Evolutionary conservation across 1,139 yeast species (phyloP), one percentile per base, ranked within the genome.

Genomic region (Saccharomyces pastorianus): DNA sequence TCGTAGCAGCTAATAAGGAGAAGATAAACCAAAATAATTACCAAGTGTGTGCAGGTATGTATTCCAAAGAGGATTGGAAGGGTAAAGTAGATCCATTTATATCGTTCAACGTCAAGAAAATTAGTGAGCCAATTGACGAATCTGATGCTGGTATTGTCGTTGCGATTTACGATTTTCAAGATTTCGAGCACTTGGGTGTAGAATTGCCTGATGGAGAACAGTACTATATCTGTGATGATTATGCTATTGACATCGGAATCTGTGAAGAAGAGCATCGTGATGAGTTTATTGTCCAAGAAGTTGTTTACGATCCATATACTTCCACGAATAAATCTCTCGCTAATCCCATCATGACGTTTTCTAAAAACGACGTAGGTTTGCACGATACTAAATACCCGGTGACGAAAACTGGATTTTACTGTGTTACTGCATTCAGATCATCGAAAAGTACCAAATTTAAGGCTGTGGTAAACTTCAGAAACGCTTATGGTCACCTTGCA

Each of bases 41-140:
- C 23, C 95, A 88, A 65, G 82, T 82, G 29, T 93, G 99, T 70
- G 79, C 91, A 9, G 99, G 99, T 44, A 83, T 93, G 81, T 93
- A 91, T 71, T 80, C 93, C 53, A 85, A 84, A 63, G 77, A 82
- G 50, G 96, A 91, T 67, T 88, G 96, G 93, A 87, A 89, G 51
- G 98, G 98, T 46, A 76, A 80, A 42, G 69, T 72, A 11, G 80
- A 77, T 55, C 91, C 95, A 8, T 83, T 78, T 61, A 83, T 86
- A 55, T 75, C 77, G 7, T 73, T 85, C 52, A 74, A 75, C 47
- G 70, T 86, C 55, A 72, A 76, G 51, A 71, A 73, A 47, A 71
- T 72, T 47, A 72, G 74, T 54, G 67, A 65, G 42, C 66, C 64
- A 27, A 58, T 60, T 7, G 64, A 63, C 23, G 64, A 65, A 2